Conservation (phyloP, 2,329 filamentous ascomycete genomes). For the Metarhizium robertsii region DNA sequence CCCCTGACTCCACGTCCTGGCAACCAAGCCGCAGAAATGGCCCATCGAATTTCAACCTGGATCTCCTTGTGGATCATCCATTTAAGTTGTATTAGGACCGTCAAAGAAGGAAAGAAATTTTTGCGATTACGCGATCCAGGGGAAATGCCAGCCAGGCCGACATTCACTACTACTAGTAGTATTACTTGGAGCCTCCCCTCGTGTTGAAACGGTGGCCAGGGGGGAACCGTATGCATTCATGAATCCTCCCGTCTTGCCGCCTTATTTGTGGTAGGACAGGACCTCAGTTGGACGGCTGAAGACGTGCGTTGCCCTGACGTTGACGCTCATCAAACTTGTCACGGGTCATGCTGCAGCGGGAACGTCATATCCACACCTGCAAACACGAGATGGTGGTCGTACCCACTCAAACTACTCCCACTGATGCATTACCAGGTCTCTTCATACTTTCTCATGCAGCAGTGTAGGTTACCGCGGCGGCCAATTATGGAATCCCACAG, state of each 20-base stretch:
- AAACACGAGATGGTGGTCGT: slow-evolving; percentile 7
- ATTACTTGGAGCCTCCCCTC: neutral
- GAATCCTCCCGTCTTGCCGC: neutral
- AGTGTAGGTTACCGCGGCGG: neutral
- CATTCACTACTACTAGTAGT: neutral
- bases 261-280: neutral
- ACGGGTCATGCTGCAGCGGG: slow-evolving; percentile 6
- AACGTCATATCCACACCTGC: slow-evolving; percentile 7
- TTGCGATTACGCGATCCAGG: neutral
- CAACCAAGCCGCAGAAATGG: slow-evolving; percentile 6
- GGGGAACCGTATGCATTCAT: neutral
- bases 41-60: slow-evolving; percentile 6
- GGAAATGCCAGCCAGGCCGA: neutral
- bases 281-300: neutral
- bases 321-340: neutral
- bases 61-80: slow-evolving; percentile 6
- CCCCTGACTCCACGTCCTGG: slow-evolving; percentile 3
- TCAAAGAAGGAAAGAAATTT: neutral
- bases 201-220: neutral
- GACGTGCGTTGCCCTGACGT: neutral
- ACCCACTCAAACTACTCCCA: neutral
- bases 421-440: neutral
- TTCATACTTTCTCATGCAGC: neutral
- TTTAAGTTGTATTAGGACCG: slow-evolving; percentile 2
- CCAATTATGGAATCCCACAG: neutral